Percentiles rank a stretch among this genome's conserved stretches.
phyloP scores from a whole-genome alignment of 176 grass and related monocot genomes.

The Ensete ventricosum region DNA sequence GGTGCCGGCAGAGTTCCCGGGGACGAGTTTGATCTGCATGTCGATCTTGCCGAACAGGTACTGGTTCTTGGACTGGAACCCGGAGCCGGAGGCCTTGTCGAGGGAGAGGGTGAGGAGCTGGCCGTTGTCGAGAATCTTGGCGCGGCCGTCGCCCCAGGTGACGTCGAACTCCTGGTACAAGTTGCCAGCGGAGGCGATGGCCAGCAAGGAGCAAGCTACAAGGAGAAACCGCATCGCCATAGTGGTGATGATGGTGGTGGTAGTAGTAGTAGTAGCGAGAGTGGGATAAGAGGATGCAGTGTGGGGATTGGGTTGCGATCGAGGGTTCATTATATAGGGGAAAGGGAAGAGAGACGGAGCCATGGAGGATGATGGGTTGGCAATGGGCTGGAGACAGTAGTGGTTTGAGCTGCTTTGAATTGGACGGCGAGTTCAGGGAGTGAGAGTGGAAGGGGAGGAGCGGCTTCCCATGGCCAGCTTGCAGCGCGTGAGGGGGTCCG shows the following conservation, averaged over 20 bases:
- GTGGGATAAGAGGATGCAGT: not conserved
- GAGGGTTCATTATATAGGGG: not conserved
- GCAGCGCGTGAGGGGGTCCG: not conserved
- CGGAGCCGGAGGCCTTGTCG: conserved; percentile 4
- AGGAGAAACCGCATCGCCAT: not conserved
- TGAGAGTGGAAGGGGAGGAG: not conserved
- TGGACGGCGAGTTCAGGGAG: not conserved
- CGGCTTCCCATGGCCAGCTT: not conserved
- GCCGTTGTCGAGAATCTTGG: not conserved
- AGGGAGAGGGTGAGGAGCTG: conserved; percentile 11
- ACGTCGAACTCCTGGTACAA: conserved; percentile 1
- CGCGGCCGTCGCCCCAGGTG: not conserved
- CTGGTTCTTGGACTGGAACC: conserved; percentile 13
- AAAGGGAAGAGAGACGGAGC: not conserved
- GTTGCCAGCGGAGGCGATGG: not conserved
- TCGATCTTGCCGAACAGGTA: conserved; percentile 12
- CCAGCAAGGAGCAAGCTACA: not conserved
- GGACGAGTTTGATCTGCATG: conserved; percentile 18
- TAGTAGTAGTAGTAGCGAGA: not conserved
- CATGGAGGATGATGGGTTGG: conserved; percentile 7
- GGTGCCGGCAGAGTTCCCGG: conserved; percentile 13
- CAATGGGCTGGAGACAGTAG: conserved; percentile 7
- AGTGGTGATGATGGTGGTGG: not conserved
- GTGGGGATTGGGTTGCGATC: not conserved
- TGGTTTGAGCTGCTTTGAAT: not conserved